These are phyloP conservation scores for Millerozyma miso DNA, from an alignment of 805 yeast species.

Conservation along the genomic window DNA sequence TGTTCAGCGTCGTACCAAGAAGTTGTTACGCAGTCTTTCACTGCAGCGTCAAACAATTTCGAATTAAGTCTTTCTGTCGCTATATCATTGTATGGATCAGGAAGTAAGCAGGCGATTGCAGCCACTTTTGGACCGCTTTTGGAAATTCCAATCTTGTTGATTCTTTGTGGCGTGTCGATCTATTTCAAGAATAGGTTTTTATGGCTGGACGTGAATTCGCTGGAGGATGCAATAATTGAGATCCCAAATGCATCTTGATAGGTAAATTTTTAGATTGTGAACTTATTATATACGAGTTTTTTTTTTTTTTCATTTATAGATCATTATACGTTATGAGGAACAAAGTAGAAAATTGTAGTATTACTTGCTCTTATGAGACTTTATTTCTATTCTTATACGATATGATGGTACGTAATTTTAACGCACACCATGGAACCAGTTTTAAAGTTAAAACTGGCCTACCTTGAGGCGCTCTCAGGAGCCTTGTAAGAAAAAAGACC, in stretches of 20 bases:
- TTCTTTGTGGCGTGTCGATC: constrained; percentile 33
- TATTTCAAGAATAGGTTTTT: constrained; percentile 23
- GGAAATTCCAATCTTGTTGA: constrained; percentile 52
- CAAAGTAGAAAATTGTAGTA: background rate
- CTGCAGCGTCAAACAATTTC: constrained; percentile 57
- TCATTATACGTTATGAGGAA: background rate
- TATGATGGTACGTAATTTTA: background rate
- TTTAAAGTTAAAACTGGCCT: background rate
- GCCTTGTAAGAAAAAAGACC: background rate
- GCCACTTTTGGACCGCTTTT: constrained; percentile 57
- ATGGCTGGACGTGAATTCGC: constrained; percentile 20
- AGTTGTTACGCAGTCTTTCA: constrained; percentile 49
- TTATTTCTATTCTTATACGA: background rate
- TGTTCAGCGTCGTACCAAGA: constrained; percentile 39
- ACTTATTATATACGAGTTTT: background rate
- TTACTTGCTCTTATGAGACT: background rate
- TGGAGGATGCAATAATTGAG: background rate
- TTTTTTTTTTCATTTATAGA: background rate
- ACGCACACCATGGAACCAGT: background rate
- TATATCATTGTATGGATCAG: constrained; percentile 47
- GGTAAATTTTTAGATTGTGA: background rate
- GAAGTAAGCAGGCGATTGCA: constrained; percentile 51
- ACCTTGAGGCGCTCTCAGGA: background rate
- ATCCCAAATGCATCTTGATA: background rate
- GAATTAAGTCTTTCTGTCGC: constrained; percentile 55